Base-by-base conservation (phyloP, 2,329 filamentous ascomycete genomes). In the Fusarium mexicanum region DNA sequence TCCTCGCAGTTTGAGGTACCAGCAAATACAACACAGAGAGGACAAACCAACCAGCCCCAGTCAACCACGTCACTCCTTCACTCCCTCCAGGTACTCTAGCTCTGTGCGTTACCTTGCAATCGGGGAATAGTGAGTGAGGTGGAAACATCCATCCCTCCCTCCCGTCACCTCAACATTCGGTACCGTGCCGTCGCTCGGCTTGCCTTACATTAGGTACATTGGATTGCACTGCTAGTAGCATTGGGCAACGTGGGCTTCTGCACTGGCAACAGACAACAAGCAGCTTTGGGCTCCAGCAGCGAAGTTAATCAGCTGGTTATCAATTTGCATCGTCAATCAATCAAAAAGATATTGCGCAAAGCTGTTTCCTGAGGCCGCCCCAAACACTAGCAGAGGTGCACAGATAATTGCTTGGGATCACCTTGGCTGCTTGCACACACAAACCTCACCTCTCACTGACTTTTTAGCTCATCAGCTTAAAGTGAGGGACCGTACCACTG, bases 31-130 rank as follows among this genome's bases (percentile, higher is more conserved):
- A 41, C 38, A 62, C 67, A 68, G 57, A 53, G 40, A 68, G 31
- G 17, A 64, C 57, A 41, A 57, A 48, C 66, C 64, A 55, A 55
- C 53, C 70, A 74, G 72, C 73, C 71, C 60, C 61, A 44, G 62
- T 76, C 67, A 66, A 76, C 73, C 73, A 75, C 73, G 73, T 76
- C 73, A 75, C 72, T 75, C 71, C 22, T 41, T 35, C 67, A 76
- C 72, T 75, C 71, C 33, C 47, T 46, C 63, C 37, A 46, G 44
- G 48, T 63, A 64, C 71, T 31, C 46, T 74, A 65, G 69, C 63
- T 65, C 65, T 51, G 58, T 57, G 47, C 35, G 31, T 72, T 70
- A 63, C 64, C 55, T 38, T 51, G 62, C 68, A 54, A 72, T 73
- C 62, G 71, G 71, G 70, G 68, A 75, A 73, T 73, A 73, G 69